A percentile compares a stretch with the other conserved stretches of the same genome.
phyloP scores from a whole-genome alignment of 2,329 filamentous ascomycete genomes.

The Cordyceps javanica region DNA sequence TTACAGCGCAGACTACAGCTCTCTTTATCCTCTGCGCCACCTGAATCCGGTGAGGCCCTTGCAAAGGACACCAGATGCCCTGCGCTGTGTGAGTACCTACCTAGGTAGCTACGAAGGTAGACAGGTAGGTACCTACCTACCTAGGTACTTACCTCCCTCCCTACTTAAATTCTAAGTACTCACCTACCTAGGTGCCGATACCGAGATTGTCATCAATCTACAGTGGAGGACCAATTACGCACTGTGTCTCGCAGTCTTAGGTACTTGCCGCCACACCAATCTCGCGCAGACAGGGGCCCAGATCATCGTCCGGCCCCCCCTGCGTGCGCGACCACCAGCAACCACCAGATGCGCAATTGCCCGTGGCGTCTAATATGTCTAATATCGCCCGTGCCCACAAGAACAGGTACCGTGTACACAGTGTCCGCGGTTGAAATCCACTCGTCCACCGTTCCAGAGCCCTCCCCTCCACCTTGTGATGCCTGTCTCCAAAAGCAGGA shows the following conservation, averaged over 20 bases:
- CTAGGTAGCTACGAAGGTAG: too few relatives aligned
- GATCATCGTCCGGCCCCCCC: constrained; percentile 4
- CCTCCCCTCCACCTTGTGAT: background rate
- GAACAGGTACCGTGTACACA: constrained; percentile 8
- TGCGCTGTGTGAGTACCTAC: too few relatives aligned
- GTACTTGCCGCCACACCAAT: constrained; percentile 4
- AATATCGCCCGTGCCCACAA: constrained; percentile 10
- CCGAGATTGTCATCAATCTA: too few relatives aligned
- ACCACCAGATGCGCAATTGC: background rate
- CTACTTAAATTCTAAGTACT: too few relatives aligned
- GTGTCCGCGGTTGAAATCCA: constrained; percentile 8
- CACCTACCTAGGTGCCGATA: too few relatives aligned
- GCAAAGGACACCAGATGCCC: background rate
- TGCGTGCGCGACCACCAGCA: too few relatives aligned
- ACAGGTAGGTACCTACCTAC: too few relatives aligned
- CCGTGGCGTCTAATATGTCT: constrained; percentile 8
- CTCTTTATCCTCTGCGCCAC: too few relatives aligned
- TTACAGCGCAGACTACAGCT: background rate
- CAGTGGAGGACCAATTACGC: background rate
- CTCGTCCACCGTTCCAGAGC: background rate
- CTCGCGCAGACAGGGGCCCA: background rate
- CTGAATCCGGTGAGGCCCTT: too few relatives aligned
- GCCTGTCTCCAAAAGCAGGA: background rate
- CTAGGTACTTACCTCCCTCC: too few relatives aligned
- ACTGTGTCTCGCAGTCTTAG: background rate